Evolutionary conservation across 2,329 filamentous ascomycete species (phyloP), one percentile per base, ranked within the genome.

Genomic region (Blumeria hordei): DNA sequence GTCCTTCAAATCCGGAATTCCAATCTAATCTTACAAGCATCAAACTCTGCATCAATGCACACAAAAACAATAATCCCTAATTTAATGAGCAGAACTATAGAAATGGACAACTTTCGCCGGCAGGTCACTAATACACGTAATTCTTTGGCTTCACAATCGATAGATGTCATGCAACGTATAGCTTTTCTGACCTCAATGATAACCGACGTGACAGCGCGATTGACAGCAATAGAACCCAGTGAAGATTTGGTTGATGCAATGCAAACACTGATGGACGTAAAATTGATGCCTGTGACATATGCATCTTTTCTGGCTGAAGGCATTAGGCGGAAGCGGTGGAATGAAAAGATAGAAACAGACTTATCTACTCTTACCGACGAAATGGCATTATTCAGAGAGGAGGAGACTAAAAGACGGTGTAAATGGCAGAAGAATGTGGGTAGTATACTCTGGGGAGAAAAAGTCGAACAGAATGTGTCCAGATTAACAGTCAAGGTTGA

Each of bases 371-470:
- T 98, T 32, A 87, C 88, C 32, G 93, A 96, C 65, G 90, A 96
- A 64, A 86, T 96, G 75, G 86, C 88, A 1, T 72, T 85, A 0
- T 90, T 93, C 59, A 86, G 92, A 63, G 88, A 95, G 58, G 92
- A 96, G 67, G 92, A 98, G 66, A 77, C 85, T 53, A 88, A 90
- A 62, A 75, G 92, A 54, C 77, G 92, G 49, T 85, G 83, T 62
- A 93, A 85, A 64, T 98, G 92, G 92, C 75, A 90, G 58, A 93
- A 88, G 64, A 83, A 77, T 60, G 82, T 93, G 50, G 87, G 85
- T 7, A 81, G 53, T 81, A 62, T 80, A 81, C 45, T 82, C 55
- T 80, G 78, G 14, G 69, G 75, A 3, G 79, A 88, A 45, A 72
- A 70, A 52, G 67, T 79, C 0, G 84, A 92, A 57, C 77, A 75